phyloP scores from a whole-genome alignment of 2,329 filamentous ascomycete species.

The Coleophoma eucalyptorum region DNA sequence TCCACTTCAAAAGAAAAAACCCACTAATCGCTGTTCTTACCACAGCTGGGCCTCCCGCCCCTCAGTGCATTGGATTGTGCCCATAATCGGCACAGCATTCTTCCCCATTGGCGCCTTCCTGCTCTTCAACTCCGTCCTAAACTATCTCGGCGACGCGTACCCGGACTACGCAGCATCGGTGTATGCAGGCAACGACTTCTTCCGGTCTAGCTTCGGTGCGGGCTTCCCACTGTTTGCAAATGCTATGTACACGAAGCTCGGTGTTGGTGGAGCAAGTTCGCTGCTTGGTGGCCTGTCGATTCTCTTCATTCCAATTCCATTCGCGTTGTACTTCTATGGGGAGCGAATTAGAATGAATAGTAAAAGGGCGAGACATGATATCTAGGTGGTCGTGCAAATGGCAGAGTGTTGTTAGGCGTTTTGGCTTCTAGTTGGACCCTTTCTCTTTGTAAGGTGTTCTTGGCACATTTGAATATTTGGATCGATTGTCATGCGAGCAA shows the following conservation, averaged over 20 bases:
- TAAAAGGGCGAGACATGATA: background rate
- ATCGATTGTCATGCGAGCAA: too few species aligned
- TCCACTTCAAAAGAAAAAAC: background rate
- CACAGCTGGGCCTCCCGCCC: conserved; percentile 47
- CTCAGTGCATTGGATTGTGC: conserved; percentile 51
- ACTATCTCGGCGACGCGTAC: conserved; percentile 34
- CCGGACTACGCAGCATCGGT: conserved; percentile 33
- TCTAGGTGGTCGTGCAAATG: background rate
- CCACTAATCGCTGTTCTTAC: too few species aligned
- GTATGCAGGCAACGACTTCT: conserved; percentile 33
- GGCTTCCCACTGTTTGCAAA: conserved; percentile 30
- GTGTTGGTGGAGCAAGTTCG: conserved; percentile 1
- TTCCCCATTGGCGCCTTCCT: conserved; percentile 38
- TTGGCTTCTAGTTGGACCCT: too few species aligned
- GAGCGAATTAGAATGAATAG: background rate
- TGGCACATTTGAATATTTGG: too few species aligned
- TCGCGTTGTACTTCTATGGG: conserved; percentile 1
- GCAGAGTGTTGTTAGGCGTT: too few species aligned
- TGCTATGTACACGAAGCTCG: conserved; percentile 29
- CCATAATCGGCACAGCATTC: conserved; percentile 43
- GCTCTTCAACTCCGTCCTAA: conserved; percentile 43
- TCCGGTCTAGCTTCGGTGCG: conserved; percentile 29
- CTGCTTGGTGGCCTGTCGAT: background rate
- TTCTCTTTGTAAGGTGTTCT: too few species aligned
- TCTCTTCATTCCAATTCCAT: background rate